These are phyloP conservation scores for Chaetoscypha palmicola DNA, from an alignment of 2,329 filamentous ascomycete genomes.

Conservation along the genomic window DNA sequence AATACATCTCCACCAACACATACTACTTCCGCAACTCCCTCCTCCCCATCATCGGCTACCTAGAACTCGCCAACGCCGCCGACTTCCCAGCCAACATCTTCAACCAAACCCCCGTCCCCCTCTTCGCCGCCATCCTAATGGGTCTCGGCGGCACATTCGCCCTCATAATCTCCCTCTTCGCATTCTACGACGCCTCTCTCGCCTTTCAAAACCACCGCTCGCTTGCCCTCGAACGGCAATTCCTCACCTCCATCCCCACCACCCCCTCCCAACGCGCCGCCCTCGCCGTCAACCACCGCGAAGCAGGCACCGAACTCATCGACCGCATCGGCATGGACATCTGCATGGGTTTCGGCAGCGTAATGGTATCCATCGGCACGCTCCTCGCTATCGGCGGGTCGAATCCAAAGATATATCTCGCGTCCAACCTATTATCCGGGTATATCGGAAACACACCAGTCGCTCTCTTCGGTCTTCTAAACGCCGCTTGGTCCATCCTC, in stretches of 20 bases:
- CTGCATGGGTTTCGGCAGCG: conserved; percentile 41
- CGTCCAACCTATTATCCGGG: conserved; percentile 47
- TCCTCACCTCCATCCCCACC: conserved; percentile 26
- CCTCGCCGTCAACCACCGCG: conserved; percentile 40
- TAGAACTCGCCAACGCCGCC: conserved; percentile 48
- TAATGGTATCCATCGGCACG: conserved; percentile 45
- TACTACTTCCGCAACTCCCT: conserved; percentile 27
- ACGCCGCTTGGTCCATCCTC: conserved; percentile 41
- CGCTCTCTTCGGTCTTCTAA: conserved; percentile 42
- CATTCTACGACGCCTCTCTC: conserved; percentile 37
- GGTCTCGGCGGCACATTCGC: conserved; percentile 44
- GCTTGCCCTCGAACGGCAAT: conserved; percentile 36
- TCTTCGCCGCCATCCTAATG: conserved; percentile 44
- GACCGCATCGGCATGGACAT: conserved; percentile 46
- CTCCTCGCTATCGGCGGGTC: conserved; percentile 47
- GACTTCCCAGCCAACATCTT: conserved; percentile 53
- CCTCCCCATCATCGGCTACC: conserved; percentile 39
- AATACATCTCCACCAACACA: not conserved
- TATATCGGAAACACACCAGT: conserved; percentile 47
- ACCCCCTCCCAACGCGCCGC: conserved; percentile 31
- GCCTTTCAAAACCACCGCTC: conserved; percentile 41
- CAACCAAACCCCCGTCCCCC: conserved; percentile 45
- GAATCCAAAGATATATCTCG: conserved; percentile 35
- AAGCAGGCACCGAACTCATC: conserved; percentile 44
- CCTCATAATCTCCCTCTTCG: conserved; percentile 39